Base-by-base conservation (phyloP, 768 basidiomycete species). In the Leccinum truebloodii region DNA sequence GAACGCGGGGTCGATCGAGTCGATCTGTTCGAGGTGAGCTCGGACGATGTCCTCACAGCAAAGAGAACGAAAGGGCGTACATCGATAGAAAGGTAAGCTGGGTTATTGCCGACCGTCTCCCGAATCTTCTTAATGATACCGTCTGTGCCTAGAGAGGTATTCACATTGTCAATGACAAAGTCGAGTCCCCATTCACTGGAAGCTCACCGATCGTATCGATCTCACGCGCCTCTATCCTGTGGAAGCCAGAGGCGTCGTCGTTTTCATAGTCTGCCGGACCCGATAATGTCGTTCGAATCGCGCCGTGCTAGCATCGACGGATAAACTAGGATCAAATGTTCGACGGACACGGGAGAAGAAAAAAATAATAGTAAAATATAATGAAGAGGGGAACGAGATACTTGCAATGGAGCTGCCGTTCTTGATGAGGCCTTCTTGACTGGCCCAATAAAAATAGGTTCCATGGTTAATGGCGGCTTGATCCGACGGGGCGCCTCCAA, bases 381-480 rank as follows among this genome's bases (percentile, higher is more conserved):
- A 52, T 58, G 7, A 52, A 44, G 39, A 69, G 59, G 64, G 73
- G 71, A 71, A 76, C 69, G 46, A 61, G 73, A 82, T 66, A 89
- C 89, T 90, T 89, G 88, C 89, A 86, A 90, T 89, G 73, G 89
- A 89, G 59, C 83, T 82, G 63, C 88, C 89, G 61, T 90, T 89
- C 66, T 79, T 80, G 63, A 95, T 87, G 49, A 93, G 77, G 3
- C 93, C 92, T 67, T 93, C 90, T 65, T 88, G 83, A 61, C 86
- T 86, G 0, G 94, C 94, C 83, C 90, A 90, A 76, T 92, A 94
- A 74, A 95, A 95, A 77, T 94, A 94, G 3, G 90, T 92, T 13
- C 93, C 93, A 61, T 95, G 93, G 61, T 90, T 94, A 63, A 95
- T 86, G 22, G 86, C 85, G 0, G 88, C 89, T 59, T 87, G 86